A percentile compares a stretch with the other conserved stretches of the same genome.
Conservation (phyloP, 1,139 yeast species). For the Pichia sp. region DNA sequence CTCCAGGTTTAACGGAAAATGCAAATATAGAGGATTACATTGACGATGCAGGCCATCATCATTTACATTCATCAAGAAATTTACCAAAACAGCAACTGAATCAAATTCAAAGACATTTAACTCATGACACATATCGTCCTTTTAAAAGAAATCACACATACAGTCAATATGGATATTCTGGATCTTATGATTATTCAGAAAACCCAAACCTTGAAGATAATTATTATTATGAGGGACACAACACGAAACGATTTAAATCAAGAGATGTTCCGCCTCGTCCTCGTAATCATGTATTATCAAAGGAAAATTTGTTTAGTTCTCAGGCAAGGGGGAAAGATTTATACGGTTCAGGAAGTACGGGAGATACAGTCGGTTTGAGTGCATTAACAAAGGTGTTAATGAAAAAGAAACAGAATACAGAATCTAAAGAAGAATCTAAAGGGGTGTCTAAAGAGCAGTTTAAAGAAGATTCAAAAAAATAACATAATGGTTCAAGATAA, state of each 20-base stretch:
- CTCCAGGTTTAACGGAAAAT: background rate
- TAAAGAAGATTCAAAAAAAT: too few species aligned
- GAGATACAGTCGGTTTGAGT: slow-evolving; percentile 16
- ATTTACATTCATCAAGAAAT: too few species aligned
- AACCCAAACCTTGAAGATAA: background rate
- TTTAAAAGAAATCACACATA: background rate
- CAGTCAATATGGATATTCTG: background rate
- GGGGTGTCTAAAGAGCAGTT: too few species aligned
- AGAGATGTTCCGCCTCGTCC: background rate
- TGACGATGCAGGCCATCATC: too few species aligned
- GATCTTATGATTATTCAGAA: background rate
- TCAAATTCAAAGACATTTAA: slow-evolving; percentile 6
- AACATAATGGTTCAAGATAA: too few species aligned
- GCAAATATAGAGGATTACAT: too few species aligned
- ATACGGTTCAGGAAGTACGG: slow-evolving; percentile 13
- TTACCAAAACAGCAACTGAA: slow-evolving; percentile 5
- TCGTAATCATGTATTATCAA: background rate
- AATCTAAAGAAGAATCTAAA: too few species aligned
- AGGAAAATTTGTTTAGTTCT: slow-evolving; percentile 9
- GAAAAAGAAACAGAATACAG: slow-evolving; percentile 11
- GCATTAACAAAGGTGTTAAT: slow-evolving; percentile 21
- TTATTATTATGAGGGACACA: background rate
- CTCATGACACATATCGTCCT: background rate
- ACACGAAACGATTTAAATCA: background rate
- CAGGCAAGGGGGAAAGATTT: slow-evolving; percentile 15